Evolutionary conservation across 257 asterid species (phyloP), one percentile per base, ranked within the genome.

Genomic region (Marsdenia floribunda): DNA sequence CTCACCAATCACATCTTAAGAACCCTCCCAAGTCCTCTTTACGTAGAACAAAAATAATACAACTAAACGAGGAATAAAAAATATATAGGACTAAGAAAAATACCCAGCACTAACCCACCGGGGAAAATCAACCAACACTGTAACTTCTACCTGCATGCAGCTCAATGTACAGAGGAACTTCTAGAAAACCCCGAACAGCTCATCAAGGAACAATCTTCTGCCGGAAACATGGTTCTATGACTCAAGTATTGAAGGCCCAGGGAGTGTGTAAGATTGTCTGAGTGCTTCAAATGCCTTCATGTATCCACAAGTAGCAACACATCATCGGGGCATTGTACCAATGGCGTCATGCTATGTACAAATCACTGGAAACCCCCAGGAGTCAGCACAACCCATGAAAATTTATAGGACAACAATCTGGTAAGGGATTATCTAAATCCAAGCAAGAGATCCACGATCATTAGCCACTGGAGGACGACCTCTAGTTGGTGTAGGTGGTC

Each of bases 401-500:
- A 85, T 78, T 78, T 73, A 76, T 63, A 82, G 76, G 61, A 82
- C 80, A 84, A 84, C 81, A 82, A 82, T 80, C 80, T 72, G 78
- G 83, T 63, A 77, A 74, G 40, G 76, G 52, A 65, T 29, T 76
- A 82, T 84, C 88, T 91, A 90, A 83, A 90, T 83, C 99, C 98
- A 92, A 79, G 99, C 92, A 70, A 90, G 90, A 85, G 99, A 92
- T 87, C 96, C 98, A 88, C 91, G 90, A 70, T 95, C 98, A 50
- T 71, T 88, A 67, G 90, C 81, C 70, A 86, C 98, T 89, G 87
- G 99, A 49, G 97, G 98, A 50, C 97, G 98, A 33, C 99, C 97
- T 82, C 99, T 87, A 29, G 99, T 95, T 14, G 98, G 99, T 22
- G 99, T 95, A 0, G 99, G 89, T 60, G 99, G 99, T 58, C 99